Evolutionary conservation across 176 grass and related monocot genomes (phyloP), one percentile per base, ranked within the genome.

Genomic region (Tillandsia leiboldiana): DNA sequence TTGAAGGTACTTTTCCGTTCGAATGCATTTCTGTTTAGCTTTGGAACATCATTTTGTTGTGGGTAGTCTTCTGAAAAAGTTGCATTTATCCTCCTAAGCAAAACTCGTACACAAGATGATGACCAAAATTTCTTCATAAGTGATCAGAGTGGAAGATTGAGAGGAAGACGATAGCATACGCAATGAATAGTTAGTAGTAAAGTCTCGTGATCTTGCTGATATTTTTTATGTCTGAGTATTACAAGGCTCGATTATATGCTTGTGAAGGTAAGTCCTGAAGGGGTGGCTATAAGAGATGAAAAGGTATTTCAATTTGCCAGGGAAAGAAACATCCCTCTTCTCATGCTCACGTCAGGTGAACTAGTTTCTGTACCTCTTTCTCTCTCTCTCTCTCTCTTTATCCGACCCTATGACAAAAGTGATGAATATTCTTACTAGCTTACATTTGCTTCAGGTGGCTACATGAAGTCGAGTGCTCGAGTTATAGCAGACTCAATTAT

Each of bases 301-400:
- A 96, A 90, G 79, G 84, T 97, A 15, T 97, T 92, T 53, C 83
- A 74, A 66, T 92, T 85, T 79, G 86, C 89, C n/a, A 90, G 70
- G 70, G 93, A 97, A 81, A 90, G 74, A 81, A 97, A 87, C 68
- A 81, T 87, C 74, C 93, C 93, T 11, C 79, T 97, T 49, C 51
- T 90, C 51, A 97, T 97, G 93, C 77, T 90, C 49, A 97, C 89
- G 72, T 97, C 93, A 87, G 93, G 93, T 92, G 70, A 76, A 26
- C 47, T 29, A n/a, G 74, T 29, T 65, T 64, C 7, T 24, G 18
- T 59, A 11, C 62, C 12, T 59, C 50, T 17, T 24, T 26, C 17
- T 17, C 50, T 24, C 0, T 11, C 24, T 7, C 63, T 50, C 3
- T 74, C 49, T 65, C 47, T n/a, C 12, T 10, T 18, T 68, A 8